Base-by-base conservation (phyloP, 768 basidiomycete genomes). In the Udeniomyces megalosporus region DNA sequence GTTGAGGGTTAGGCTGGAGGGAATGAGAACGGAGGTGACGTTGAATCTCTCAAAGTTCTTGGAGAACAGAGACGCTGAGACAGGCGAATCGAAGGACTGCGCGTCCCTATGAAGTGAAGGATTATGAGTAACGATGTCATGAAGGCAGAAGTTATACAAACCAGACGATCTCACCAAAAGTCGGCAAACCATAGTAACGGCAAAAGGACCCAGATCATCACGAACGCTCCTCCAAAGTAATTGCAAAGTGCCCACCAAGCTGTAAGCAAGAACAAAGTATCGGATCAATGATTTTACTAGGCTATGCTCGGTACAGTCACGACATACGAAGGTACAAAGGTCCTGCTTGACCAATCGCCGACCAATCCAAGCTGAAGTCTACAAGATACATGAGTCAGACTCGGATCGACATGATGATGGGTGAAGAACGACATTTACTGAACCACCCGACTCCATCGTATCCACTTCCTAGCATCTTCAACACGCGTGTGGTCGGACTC, bases 291-390 rank as follows among this genome's bases (percentile, higher is more conserved):
- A 42, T 42, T 42, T 42, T 8, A 8, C 8, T 42, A 8, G 17
- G 8, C 38, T 8, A 42, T 8, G 38, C 38, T 42, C 10, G 38
- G 17, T 42, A 17, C 38, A 17, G 17, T 42, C 10, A 42, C 38
- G 8, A 42, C 38, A 8, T 8, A 42, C 38, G 38, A 8, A 42
- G 38, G 59, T 71, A 75, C 7, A 75, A 65, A 28, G 73, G 71
- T 8, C 72, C 73, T 6, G 67, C 67, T 45, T 52, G 58, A 11
- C 74, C 74, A 6, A 74, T 67, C 17, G 68, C 68, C 28, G 69
- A 68, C 74, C 74, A 75, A 55, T 75, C 74, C 26, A 75, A 69
- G 44, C 69, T 70, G 61, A 74, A 71, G 57, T 72, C 68, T 29
- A 31, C 8, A 46, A 47, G 20, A 11, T 3, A n/a, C 29, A 31